A percentile compares a stretch with the other conserved stretches of the same genome.
Evolutionary conservation across 352 stramenopile species (phyloP).

Genomic region (Pythium volutum): DNA sequence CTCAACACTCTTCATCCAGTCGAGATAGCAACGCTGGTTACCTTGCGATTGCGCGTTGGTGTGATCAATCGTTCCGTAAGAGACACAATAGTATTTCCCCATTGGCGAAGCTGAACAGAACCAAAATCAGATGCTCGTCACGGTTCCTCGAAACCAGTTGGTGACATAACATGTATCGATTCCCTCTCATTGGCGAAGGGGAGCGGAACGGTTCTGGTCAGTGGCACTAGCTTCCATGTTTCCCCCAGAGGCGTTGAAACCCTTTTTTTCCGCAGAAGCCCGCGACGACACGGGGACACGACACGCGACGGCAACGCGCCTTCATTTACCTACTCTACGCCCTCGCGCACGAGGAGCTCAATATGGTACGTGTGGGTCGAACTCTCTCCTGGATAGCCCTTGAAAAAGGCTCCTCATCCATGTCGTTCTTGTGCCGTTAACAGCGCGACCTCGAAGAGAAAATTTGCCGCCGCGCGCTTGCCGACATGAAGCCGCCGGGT

Average conservation of each 20-base stretch:
- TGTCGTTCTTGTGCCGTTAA: neutral
- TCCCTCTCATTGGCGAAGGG: slow-evolving; percentile 2
- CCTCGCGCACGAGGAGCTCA: neutral
- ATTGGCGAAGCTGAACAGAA: too few species aligned
- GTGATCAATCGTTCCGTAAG: neutral
- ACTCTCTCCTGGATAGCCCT: neutral
- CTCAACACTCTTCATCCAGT: too few species aligned
- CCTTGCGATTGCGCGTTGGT: too few species aligned
- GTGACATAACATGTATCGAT: slow-evolving; percentile 1
- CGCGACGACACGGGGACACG: neutral
- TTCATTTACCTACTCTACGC: neutral
- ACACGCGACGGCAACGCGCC: too few species aligned
- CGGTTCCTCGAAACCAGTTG: neutral
- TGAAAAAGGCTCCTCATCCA: neutral
- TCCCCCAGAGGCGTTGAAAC: slow-evolving; percentile 19
- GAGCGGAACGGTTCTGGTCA: neutral
- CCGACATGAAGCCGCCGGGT: slow-evolving; percentile 63
- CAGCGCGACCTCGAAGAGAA: slow-evolving; percentile 46
- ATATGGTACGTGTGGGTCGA: slow-evolving; percentile 5
- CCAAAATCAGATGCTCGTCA: slow-evolving; percentile 10
- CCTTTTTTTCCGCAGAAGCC: slow-evolving; percentile 21
- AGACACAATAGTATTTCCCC: slow-evolving; percentile 4
- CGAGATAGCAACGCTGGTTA: too few species aligned
- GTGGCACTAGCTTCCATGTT: slow-evolving; percentile 22
- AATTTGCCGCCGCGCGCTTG: slow-evolving; percentile 70